phyloP scores from a whole-genome alignment of 495 filamentous ascomycete genomes.

The Xylaria scruposa region DNA sequence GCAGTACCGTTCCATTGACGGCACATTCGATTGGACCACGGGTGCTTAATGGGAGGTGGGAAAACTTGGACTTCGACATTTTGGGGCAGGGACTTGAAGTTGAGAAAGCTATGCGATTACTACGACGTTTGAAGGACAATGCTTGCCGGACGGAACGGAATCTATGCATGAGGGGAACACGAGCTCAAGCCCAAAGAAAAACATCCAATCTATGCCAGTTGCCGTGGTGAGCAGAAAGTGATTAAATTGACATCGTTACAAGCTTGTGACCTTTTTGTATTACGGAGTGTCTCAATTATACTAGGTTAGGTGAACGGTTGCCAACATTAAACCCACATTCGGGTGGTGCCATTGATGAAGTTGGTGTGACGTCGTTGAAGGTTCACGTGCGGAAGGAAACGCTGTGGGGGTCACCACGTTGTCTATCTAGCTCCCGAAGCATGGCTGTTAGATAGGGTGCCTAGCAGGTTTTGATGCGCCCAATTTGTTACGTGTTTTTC shows the following conservation, averaged over 20 bases:
- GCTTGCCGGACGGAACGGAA: constrained; percentile 31
- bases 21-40: constrained; percentile 68
- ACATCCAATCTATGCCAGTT: constrained; percentile 4
- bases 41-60: constrained; percentile 67
- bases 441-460: neutral
- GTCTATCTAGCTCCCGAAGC: neutral
- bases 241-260: neutral
- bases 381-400: neutral
- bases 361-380: constrained; percentile 24
- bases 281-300: neutral
- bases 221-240: neutral
- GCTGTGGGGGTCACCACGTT: constrained; percentile 9
- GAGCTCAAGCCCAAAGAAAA: neutral
- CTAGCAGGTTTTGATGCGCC: neutral
- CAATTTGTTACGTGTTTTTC: neutral
- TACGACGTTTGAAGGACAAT: constrained; percentile 24
- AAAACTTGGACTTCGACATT: constrained; percentile 54
- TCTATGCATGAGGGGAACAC: constrained; percentile 29
- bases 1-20: constrained; percentile 64
- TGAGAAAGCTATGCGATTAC: constrained; percentile 27
- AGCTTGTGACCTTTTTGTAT: neutral
- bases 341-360: constrained; percentile 16
- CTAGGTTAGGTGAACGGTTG: neutral
- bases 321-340: constrained; percentile 5
- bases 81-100: constrained; percentile 20